These are phyloP conservation scores for Alternaria infectoria DNA, from an alignment of 2,329 filamentous ascomycete genomes.

Conservation along the genomic window DNA sequence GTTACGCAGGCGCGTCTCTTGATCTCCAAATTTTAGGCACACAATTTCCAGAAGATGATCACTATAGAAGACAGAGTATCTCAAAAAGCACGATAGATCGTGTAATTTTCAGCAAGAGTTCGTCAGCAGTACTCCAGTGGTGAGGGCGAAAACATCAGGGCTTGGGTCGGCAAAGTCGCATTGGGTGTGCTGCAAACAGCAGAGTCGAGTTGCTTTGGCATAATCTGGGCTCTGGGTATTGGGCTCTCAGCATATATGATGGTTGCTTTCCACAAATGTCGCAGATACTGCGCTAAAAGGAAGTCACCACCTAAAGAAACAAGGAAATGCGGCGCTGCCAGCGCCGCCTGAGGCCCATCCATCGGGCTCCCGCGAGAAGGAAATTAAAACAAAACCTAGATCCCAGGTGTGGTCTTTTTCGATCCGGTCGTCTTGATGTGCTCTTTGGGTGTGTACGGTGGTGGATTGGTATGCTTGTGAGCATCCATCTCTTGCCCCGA, in stretches of 20 bases:
- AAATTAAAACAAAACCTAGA: background rate
- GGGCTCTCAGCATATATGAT: background rate
- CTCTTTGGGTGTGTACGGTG: background rate
- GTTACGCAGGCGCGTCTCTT: background rate
- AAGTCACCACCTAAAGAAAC: background rate
- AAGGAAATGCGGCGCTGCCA: background rate
- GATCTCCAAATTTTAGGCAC: background rate
- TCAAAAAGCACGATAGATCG: background rate
- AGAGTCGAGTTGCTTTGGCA: background rate
- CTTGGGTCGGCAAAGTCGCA: background rate
- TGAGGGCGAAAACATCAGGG: background rate
- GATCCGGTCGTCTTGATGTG: slow-evolving; percentile 3
- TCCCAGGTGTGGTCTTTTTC: background rate
- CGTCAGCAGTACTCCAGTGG: background rate
- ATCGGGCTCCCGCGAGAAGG: background rate
- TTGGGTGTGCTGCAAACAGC: background rate
- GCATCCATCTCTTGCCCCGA: slow-evolving; percentile 7
- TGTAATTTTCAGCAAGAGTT: background rate
- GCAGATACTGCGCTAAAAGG: background rate
- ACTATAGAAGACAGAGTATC: background rate
- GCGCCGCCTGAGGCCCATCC: background rate
- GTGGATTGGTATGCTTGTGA: slow-evolving; percentile 5
- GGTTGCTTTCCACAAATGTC: background rate
- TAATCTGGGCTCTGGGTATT: background rate
- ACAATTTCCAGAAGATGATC: background rate